Conservation (phyloP, 345 rosid genomes). For the Gynandropsis gynandra region DNA sequence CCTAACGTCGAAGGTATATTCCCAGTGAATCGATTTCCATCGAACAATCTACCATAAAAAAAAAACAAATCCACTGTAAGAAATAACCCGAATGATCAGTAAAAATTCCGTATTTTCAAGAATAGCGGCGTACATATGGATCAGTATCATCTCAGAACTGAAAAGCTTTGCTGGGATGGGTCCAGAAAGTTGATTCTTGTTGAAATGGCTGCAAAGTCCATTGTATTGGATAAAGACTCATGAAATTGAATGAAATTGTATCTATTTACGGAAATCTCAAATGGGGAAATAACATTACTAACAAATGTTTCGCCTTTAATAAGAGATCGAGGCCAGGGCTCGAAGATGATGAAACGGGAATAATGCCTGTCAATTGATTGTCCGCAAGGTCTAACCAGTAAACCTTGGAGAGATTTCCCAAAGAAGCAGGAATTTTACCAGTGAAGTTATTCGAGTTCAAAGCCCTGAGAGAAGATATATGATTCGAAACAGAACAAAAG, state of each 20-base stretch:
- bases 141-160: slow-evolving; percentile 63
- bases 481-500: slow-evolving; percentile 9
- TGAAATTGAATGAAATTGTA: slow-evolving; percentile 1
- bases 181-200: slow-evolving; percentile 89
- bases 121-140: slow-evolving; percentile 69
- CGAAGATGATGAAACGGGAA: slow-evolving; percentile 54
- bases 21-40: slow-evolving; percentile 67
- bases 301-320: slow-evolving; percentile 81
- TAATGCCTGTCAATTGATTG: slow-evolving; percentile 66
- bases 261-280: background rate
- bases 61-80: slow-evolving; percentile 11
- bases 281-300: slow-evolving; percentile 25
- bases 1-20: slow-evolving; percentile 62
- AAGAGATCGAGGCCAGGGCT: slow-evolving; percentile 76
- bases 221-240: slow-evolving; percentile 11
- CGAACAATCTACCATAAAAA: slow-evolving; percentile 49
- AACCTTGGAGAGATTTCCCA: slow-evolving; percentile 74
- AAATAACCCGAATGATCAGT: background rate
- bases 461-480: slow-evolving; percentile 47
- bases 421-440: slow-evolving; percentile 64
- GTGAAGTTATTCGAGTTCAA: slow-evolving; percentile 88
- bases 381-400: slow-evolving; percentile 87
- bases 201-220: slow-evolving; percentile 64
- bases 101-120: background rate
- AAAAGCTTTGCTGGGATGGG: slow-evolving; percentile 57